Evolutionary conservation across 345 rosid genomes (phyloP).

Genomic region (Mangifera indica): DNA sequence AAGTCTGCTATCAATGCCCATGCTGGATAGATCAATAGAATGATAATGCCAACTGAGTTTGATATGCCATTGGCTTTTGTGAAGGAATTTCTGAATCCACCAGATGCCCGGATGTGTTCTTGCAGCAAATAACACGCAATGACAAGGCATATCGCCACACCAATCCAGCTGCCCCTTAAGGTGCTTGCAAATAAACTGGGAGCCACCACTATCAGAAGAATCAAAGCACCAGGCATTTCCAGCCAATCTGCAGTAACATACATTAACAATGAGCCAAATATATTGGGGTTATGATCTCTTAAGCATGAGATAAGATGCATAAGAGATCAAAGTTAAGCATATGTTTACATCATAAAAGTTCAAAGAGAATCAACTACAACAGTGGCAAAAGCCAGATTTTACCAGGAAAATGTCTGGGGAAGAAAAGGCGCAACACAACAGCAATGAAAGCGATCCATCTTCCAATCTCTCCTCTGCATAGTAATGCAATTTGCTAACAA

Average conservation of each 20-base stretch:
- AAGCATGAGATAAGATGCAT: too few species aligned
- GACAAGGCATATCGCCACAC: conserved; percentile 57
- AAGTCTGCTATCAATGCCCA: conserved; percentile 52
- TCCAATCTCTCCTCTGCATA: conserved; percentile 72
- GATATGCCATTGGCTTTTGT: conserved; percentile 73
- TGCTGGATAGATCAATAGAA: conserved; percentile 69
- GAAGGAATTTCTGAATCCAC: conserved; percentile 78
- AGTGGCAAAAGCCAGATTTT: conserved; percentile 8
- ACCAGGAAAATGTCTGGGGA: conserved; percentile 75
- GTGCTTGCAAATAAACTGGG: conserved; percentile 59
- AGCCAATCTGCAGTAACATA: conserved; percentile 56
- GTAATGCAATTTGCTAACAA: not conserved
- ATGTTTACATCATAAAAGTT: not conserved
- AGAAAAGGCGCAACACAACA: conserved; percentile 75
- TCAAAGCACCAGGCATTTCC: conserved; percentile 66
- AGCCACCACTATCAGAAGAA: conserved; percentile 72
- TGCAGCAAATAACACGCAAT: conserved; percentile 83
- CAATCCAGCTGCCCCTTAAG: conserved; percentile 53
- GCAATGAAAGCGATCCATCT: conserved; percentile 81
- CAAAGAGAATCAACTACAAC: not conserved
- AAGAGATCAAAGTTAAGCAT: not conserved
- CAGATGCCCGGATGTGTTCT: conserved; percentile 86
- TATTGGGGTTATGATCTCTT: not conserved
- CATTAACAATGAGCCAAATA: not conserved
- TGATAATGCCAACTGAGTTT: conserved; percentile 65